Evolutionary conservation across 169 alveolate species (phyloP).

Genomic region (Eimeria brunetti): DNA sequence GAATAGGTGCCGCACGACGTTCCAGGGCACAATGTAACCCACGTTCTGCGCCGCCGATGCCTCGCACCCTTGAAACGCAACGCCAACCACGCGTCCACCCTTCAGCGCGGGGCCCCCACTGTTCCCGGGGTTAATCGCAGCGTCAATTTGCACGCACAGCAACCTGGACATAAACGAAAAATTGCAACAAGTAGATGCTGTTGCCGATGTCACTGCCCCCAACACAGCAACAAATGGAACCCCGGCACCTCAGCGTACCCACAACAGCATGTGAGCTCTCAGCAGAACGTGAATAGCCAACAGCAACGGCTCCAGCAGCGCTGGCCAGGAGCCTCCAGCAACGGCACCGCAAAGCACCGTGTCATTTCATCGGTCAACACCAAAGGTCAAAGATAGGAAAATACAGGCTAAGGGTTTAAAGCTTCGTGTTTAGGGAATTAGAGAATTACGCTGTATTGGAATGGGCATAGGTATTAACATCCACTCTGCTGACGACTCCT

Average conservation of each 20-base stretch:
- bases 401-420: not conserved
- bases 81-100: constrained; percentile 90
- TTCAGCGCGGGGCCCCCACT: constrained; percentile 93
- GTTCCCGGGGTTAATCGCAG: constrained; percentile 94
- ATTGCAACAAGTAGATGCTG: not conserved
- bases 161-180: constrained; percentile 78
- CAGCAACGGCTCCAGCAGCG: constrained; percentile 18
- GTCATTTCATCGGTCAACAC: not conserved
- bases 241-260: not conserved
- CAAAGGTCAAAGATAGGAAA: not conserved
- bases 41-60: constrained; percentile 88
- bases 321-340: constrained; percentile 2
- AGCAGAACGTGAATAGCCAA: not conserved
- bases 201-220: not conserved
- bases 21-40: constrained; percentile 89
- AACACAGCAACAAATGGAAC: not conserved
- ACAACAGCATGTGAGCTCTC: not conserved
- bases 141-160: constrained; percentile 92
- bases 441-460: constrained; percentile 80
- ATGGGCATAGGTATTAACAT: constrained; percentile 87
- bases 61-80: constrained; percentile 90
- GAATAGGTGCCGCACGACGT: constrained; percentile 86
- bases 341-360: not conserved
- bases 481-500: constrained; percentile 93
- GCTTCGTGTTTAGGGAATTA: not conserved